These are phyloP conservation scores for Tuber aestivum DNA, from an alignment of 495 filamentous ascomycete genomes.

Conservation along the genomic window DNA sequence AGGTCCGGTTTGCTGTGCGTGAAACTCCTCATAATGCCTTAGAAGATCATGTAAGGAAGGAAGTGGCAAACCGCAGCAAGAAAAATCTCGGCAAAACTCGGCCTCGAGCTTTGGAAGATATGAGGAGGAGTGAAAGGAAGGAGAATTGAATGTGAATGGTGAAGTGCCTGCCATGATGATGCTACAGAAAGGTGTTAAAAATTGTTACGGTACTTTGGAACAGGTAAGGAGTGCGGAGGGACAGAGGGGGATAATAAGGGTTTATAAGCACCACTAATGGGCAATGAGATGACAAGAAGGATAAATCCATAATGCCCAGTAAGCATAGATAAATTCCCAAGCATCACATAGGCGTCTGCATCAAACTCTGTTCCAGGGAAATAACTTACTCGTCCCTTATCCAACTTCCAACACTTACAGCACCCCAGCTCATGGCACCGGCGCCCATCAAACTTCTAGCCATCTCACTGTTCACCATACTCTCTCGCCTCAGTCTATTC, in stretches of 20 bases:
- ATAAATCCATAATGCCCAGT: slow-evolving; percentile 8
- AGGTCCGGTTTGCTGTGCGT: slow-evolving; percentile 52
- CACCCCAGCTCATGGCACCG: slow-evolving; percentile 96
- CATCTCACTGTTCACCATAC: slow-evolving; percentile 47
- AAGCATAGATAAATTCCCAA: slow-evolving; percentile 28
- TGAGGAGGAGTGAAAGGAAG: slow-evolving; percentile 93
- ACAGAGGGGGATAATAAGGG: slow-evolving; percentile 16
- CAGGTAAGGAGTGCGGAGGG: slow-evolving; percentile 31
- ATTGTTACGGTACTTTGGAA: slow-evolving; percentile 26
- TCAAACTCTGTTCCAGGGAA: slow-evolving; percentile 19
- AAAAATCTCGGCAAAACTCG: slow-evolving; percentile 92
- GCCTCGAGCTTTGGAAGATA: slow-evolving; percentile 97
- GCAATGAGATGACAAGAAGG: slow-evolving; percentile 39
- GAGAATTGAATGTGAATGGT: slow-evolving; percentile 81
- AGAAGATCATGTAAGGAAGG: slow-evolving; percentile 89
- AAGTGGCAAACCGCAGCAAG: slow-evolving; percentile 80
- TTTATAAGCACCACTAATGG: slow-evolving; percentile 22
- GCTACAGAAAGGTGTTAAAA: slow-evolving; percentile 50
- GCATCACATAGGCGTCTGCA: slow-evolving; percentile 11
- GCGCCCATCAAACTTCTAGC: slow-evolving; percentile 82
- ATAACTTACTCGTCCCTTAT: slow-evolving; percentile 92
- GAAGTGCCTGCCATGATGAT: slow-evolving; percentile 96
- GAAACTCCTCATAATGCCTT: slow-evolving; percentile 92
- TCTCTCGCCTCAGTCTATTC: slow-evolving; percentile 61
- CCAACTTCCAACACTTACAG: slow-evolving; percentile 90